Base-by-base conservation (phyloP, 2,329 filamentous ascomycete genomes). In the Ophiostoma tasmaniense region DNA sequence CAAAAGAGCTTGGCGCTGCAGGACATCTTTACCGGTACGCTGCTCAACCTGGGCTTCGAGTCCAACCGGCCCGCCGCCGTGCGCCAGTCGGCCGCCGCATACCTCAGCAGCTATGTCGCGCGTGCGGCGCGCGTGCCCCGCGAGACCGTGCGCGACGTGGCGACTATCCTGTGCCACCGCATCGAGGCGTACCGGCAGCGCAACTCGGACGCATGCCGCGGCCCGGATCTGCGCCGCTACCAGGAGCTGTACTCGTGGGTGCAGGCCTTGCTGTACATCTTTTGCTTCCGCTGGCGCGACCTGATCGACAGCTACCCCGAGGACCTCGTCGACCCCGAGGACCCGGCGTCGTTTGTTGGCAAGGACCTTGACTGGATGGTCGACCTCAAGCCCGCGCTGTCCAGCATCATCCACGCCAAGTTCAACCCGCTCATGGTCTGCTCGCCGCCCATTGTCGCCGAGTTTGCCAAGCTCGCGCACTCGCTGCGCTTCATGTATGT, bases 231-330 rank as follows among this genome's bases (percentile, higher is more conserved):
- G 69, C 88, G 89, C 71, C 89, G 90, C 64, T 97, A 94, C 76
- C 87, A 89, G 65, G 87, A 90, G 17, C 97, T 96, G 79, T 97
- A 97, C 77, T 89, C 91, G 22, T 87, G 93, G 65, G 88, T 90
- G n/a, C 93, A 97, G 78, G 93, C 93, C 1, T 83, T 96, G 2
- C 85, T 97, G 30, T 97, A 97, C 80, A 94, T 96, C 70, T 97
- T 96, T 76, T 99, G 95, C 81, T 99, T 99, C 82, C 89, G 95
- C 68, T 99, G 95, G 95, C 90, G 92, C 71, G 94, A 98, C 75
- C 83, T 99, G 64, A 90, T 92, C 69, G 82, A 86, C 25, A 84
- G 85, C 1, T 85, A 84, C 3, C 81, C 85, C 1, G 84, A 88
- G 71, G 83, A 88, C 70, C 82, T 79, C 71, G 84, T 86, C 69